Percentiles rank a stretch among this genome's conserved stretches.
Evolutionary conservation across 768 basidiomycete genomes (phyloP).

Genomic region (Naganishia kalamii): DNA sequence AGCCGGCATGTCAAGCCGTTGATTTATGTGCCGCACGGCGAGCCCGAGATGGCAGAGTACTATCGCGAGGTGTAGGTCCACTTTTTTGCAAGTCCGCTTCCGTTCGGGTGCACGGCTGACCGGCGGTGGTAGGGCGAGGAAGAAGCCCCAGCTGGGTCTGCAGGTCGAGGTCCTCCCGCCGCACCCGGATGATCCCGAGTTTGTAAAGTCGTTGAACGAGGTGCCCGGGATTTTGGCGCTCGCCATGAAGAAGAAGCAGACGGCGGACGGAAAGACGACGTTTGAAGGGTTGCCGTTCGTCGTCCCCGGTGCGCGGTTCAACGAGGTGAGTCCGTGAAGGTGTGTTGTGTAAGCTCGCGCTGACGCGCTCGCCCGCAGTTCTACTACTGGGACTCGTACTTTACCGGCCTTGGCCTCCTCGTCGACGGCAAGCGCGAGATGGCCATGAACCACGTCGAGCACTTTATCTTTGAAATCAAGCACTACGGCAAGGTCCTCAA

Average conservation of each 20-base stretch:
- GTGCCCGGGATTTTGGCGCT: constrained; percentile 91
- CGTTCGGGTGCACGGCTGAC: too few species aligned
- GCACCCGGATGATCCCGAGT: constrained; percentile 76
- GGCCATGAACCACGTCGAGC: constrained; percentile 97
- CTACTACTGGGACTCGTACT: constrained; percentile 73
- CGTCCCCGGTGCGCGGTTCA: constrained; percentile 65
- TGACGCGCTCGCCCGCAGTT: constrained; percentile 51
- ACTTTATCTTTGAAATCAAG: constrained; percentile 98
- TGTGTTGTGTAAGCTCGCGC: constrained; percentile 44
- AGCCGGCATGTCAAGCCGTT: constrained; percentile 81
- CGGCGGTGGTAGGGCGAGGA: constrained; percentile 52
- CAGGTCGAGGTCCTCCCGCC: constrained; percentile 84
- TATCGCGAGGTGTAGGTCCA: constrained; percentile 66
- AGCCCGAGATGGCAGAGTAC: constrained; percentile 90
- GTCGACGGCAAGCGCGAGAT: constrained; percentile 89
- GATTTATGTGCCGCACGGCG: constrained; percentile 89
- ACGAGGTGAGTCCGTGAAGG: constrained; percentile 61
- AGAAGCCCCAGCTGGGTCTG: constrained; percentile 88
- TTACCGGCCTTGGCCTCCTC: constrained; percentile 84
- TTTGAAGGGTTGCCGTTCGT: constrained; percentile 93
- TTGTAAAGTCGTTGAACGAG: constrained; percentile 85
- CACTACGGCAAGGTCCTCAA: constrained; percentile 87
- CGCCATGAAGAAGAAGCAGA: constrained; percentile 87
- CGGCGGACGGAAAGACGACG: constrained; percentile 63
- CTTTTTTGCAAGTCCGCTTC: too few species aligned